Base-by-base conservation (phyloP, 257 asterid species). In the Asclepias syriaca region DNA sequence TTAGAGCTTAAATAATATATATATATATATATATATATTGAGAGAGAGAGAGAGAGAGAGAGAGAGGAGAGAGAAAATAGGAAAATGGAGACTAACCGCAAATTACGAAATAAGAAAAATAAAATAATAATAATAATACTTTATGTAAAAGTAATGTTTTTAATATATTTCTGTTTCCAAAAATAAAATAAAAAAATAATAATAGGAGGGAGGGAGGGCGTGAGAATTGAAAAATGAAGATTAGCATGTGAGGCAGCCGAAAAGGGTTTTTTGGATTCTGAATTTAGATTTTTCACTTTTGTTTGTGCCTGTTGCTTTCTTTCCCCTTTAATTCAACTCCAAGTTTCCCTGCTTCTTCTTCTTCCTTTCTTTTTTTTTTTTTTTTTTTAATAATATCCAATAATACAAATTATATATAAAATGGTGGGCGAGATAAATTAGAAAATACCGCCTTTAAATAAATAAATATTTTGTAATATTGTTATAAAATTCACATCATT, bases 231-330 rank as follows among this genome's bases (percentile, higher is more conserved):
- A 34, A 34, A 34, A 2, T 34, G 39, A 34, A 34, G 39, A 2
- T 34, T 34, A 0, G 5, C 39, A 34, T 34, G 39, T 34, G 39
- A 34, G 39, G 39, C 3, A 34, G 85, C 75, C 76, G 22, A 73
- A 83, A 86, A 83, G 78, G 59, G 37, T 59, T 84, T 84, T 43
- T 78, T 48, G 73, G 71, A 71, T 76, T 75, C 85, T 71, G 64
- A 75, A 68, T 73, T 63, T 13, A 29, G 21, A 60, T 59, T 43
- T 49, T 6, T 57, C 66, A 69, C 83, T 82, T 84, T 85, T 85
- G 82, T 2, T 87, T 82, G 79, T 83, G 72, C 76, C 76, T 56
- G 72, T 88, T 85, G 84, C 88, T 82, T 82, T 77, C 34, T 73
- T 72, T 15, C 64, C 10, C 7, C 64, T 61, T 32, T 56, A 56